Percentiles rank a stretch among this genome's conserved stretches.
phyloP scores from a whole-genome alignment of 768 basidiomycete genomes.

The Leucosporidium creatinivorum region DNA sequence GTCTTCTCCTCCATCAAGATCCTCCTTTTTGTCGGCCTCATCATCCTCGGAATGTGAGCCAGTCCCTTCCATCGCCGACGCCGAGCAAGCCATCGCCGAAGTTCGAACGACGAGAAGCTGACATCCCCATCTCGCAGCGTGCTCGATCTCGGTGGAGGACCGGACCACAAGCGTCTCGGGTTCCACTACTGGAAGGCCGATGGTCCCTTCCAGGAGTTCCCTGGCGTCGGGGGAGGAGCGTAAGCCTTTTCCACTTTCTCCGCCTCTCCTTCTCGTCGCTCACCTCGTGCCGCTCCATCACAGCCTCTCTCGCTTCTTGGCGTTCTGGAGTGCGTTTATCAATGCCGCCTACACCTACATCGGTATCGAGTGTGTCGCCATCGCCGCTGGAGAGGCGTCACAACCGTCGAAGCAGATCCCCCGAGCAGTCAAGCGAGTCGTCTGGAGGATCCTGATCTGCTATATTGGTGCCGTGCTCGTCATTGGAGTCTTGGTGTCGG shows the following conservation, averaged over 20 bases:
- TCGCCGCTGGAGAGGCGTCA: slow-evolving; percentile 46
- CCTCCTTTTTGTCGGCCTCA: slow-evolving; percentile 38
- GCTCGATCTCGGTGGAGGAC: slow-evolving; percentile 42
- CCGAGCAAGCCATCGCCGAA: too few species aligned
- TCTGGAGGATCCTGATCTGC: slow-evolving; percentile 46
- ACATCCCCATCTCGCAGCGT: neutral
- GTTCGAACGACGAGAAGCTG: too few species aligned
- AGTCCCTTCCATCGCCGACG: neutral
- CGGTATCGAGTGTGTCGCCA: slow-evolving; percentile 49
- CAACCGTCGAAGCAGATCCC: slow-evolving; percentile 54
- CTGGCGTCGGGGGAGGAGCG: slow-evolving; percentile 55
- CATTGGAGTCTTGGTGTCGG: slow-evolving; percentile 55
- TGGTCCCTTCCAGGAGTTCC: slow-evolving; percentile 61
- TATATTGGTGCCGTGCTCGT: slow-evolving; percentile 36
- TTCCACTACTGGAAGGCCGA: slow-evolving; percentile 40
- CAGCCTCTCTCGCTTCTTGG: slow-evolving; percentile 50
- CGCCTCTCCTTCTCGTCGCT: too few species aligned
- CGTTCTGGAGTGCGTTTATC: neutral
- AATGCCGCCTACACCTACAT: slow-evolving; percentile 50
- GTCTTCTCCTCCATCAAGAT: slow-evolving; percentile 33
- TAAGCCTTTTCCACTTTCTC: too few species aligned
- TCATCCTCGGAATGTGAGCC: slow-evolving; percentile 51
- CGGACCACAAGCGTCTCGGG: slow-evolving; percentile 39
- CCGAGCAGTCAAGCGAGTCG: slow-evolving; percentile 58
- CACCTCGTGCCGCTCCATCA: too few species aligned